Evolutionary conservation across 176 grass and related monocot species (phyloP).

Genomic region (Puya raimondii): DNA sequence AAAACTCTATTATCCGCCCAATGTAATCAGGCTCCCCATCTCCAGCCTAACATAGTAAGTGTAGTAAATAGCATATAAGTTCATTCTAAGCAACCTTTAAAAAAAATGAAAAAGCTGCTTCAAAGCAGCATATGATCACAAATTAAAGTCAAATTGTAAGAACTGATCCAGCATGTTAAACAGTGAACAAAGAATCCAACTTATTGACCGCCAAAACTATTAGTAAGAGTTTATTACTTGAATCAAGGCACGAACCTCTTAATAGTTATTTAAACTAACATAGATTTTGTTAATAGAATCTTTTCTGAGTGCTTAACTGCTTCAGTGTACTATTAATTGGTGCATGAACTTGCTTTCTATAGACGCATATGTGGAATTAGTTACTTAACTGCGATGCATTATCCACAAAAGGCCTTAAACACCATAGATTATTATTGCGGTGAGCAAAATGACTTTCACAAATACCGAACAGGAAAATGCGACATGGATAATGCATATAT

Average conservation of each 20-base stretch:
- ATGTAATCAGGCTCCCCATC: slow-evolving; percentile 55
- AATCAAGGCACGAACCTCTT: not conserved
- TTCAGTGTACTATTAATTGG: too few species aligned
- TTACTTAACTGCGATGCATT: too few species aligned
- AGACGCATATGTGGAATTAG: too few species aligned
- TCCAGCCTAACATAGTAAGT: slow-evolving; percentile 34
- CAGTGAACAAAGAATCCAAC: not conserved
- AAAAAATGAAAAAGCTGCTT: not conserved
- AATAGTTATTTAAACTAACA: too few species aligned
- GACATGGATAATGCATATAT: too few species aligned
- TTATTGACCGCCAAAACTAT: not conserved
- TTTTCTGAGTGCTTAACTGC: too few species aligned
- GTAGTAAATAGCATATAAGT: not conserved
- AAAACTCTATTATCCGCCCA: slow-evolving; percentile 62
- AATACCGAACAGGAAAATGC: too few species aligned
- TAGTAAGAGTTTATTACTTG: not conserved
- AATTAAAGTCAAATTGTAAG: not conserved
- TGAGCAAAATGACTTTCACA: too few species aligned
- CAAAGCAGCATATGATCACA: not conserved
- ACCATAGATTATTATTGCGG: not conserved
- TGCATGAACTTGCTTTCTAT: too few species aligned
- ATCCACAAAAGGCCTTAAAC: not conserved
- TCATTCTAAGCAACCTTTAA: not conserved
- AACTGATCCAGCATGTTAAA: not conserved
- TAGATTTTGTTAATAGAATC: too few species aligned